These are phyloP conservation scores for Metschnikowia bowlesiae DNA, from an alignment of 805 yeast species.

Conservation along the genomic window DNA sequence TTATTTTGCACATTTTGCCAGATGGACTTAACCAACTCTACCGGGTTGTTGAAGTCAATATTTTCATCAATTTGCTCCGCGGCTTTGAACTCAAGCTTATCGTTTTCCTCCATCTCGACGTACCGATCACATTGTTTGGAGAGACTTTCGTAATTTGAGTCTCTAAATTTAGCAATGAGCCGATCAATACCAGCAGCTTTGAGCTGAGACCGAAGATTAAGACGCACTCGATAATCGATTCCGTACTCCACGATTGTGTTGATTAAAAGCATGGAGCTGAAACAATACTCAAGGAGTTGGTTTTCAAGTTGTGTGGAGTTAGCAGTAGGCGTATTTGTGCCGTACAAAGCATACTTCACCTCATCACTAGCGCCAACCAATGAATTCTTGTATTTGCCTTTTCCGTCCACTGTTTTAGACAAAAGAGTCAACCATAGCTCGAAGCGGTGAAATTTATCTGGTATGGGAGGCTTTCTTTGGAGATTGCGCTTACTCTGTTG, in stretches of 20 bases:
- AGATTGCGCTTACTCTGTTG: conserved; percentile 22
- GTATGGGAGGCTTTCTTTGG: conserved; percentile 34
- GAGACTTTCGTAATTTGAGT: conserved; percentile 53
- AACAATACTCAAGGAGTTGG: conserved; percentile 64
- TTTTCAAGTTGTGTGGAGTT: conserved; percentile 48
- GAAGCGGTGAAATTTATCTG: conserved; percentile 44
- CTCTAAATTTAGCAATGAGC: conserved; percentile 18
- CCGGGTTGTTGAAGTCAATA: conserved; percentile 65
- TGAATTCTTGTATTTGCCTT: conserved; percentile 82
- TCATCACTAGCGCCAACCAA: conserved; percentile 91
- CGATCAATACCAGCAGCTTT: conserved; percentile 22
- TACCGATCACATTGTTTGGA: conserved; percentile 64
- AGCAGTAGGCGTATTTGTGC: conserved; percentile 32
- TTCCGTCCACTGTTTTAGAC: conserved; percentile 68
- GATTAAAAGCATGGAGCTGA: conserved; percentile 65
- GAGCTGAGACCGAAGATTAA: conserved; percentile 51
- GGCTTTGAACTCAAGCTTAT: conserved; percentile 42
- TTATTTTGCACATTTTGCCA: conserved; percentile 56
- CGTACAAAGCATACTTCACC: conserved; percentile 34
- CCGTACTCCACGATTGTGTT: conserved; percentile 56
- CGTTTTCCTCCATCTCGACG: conserved; percentile 51
- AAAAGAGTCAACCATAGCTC: conserved; percentile 70
- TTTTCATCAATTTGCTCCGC: conserved; percentile 34
- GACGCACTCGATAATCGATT: conserved; percentile 42
- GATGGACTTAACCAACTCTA: conserved; percentile 57